Evolutionary conservation across 768 basidiomycete genomes (phyloP), one percentile per base, ranked within the genome.

Genomic region (Cystobasidium tubakii): DNA sequence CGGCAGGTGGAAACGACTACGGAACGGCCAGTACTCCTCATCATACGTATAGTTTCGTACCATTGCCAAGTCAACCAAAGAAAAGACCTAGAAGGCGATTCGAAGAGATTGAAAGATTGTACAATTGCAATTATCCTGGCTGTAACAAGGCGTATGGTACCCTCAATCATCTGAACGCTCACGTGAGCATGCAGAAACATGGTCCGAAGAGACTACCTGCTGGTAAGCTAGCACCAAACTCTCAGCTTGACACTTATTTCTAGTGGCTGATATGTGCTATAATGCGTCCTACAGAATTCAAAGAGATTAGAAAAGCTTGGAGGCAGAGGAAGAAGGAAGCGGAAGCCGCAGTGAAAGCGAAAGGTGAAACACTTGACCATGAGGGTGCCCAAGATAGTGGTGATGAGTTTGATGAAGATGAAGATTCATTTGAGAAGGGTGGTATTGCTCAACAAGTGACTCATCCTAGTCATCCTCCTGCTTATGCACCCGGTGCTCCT

Each of bases 131-230:
- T 63, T 91, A 87, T 55, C 76, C 76, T n/a, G 78, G 76, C 9
- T 79, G 77, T 69, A 74, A 74, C n/a, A 78, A 78, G 73, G 73
- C 76, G n/a, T 80, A 80, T 70, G 79, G 79, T 7, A 79, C 76
- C 60, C 39, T 97, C 62, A 97, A 99, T 80, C 95, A 99, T 82
- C 85, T 99, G 75, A 99, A 99, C 80, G 92, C 93, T 34, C 95
- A 99, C 81, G 92, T 97, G 73, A 89, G 88, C n/a, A 96, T 96
- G 91, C 95, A 97, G 81, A 90, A 90, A 81, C 95, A 99, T 80
- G 95, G 95, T 53, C 71, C 84, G 19, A 97, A 95, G 83, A 86
- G 94, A 70, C 89, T 87, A 80, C 95, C 95, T 15, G 87, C 86
- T 71, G 94, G 95, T 95, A 79, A 82, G 90, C 83, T n/a, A 9